phyloP scores from a whole-genome alignment of 495 filamentous ascomycete species.

The Tirmania nivea region DNA sequence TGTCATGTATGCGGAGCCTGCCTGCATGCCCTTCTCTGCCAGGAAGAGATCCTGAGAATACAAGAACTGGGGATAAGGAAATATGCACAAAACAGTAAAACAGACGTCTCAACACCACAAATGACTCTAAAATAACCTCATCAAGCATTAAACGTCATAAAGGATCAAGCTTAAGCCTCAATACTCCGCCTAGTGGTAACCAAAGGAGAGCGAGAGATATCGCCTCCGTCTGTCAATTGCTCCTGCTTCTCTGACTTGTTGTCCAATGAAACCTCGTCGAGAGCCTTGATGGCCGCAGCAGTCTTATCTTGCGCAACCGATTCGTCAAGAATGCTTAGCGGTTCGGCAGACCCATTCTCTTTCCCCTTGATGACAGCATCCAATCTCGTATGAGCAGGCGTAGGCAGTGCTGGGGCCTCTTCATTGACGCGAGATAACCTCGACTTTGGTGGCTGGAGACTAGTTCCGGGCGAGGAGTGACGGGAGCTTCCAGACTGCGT shows the following conservation, averaged over 20 bases:
- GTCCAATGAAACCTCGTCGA: constrained; percentile 11
- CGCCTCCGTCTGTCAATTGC: constrained; percentile 1
- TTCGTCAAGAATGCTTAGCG: constrained; percentile 12
- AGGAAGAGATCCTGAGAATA: too few relatives aligned
- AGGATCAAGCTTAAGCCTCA: constrained; percentile 9
- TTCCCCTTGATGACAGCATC: neutral
- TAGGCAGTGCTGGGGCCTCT: neutral
- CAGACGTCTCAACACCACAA: too few relatives aligned
- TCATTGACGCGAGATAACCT: neutral
- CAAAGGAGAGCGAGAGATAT: constrained; percentile 10
- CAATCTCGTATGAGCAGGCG: neutral
- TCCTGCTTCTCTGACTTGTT: constrained; percentile 10
- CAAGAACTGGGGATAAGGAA: too few relatives aligned
- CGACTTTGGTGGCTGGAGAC: neutral
- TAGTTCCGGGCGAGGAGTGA: neutral
- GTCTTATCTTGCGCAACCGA: constrained; percentile 9
- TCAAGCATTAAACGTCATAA: constrained; percentile 3
- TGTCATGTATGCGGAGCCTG: too few relatives aligned
- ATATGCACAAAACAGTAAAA: too few relatives aligned
- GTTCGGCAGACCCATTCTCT: neutral
- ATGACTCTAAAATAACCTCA: neutral
- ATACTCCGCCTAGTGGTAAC: constrained; percentile 3
- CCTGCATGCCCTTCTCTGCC: too few relatives aligned
- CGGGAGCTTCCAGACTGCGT: neutral
- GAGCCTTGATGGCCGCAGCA: constrained; percentile 11